Base-by-base conservation (phyloP, 257 asterid species). In the Salvia rosmarinus region DNA sequence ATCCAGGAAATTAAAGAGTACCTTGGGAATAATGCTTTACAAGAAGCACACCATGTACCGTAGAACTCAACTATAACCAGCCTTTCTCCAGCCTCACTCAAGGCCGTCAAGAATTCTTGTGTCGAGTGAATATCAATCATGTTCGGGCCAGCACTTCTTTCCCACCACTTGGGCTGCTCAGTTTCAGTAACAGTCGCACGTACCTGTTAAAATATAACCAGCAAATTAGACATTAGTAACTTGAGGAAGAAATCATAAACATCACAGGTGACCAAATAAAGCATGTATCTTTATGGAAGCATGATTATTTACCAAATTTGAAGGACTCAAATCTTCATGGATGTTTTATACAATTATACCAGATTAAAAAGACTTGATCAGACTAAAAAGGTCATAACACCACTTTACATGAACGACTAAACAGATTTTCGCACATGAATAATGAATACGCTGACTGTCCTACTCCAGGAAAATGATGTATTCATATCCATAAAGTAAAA, bases 1-100 rank as follows among this genome's bases (percentile, higher is more conserved):
- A 25, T 8, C 19, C 10, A 34, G 54, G 10, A 75, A 62, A 37
- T 23, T 32, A 51, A 65, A 54, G 68, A 70, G 40, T 78, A 91
- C 96, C 94, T 86, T 92, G 73, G 98, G 73, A 81, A 92, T 65
- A 92, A 73, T 64, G 96, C 98, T 75, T 89, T 84, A 70, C 96
- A 92, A 74, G 98, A 92, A 80, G 98, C 98, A 72, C 98, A 92
- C 98, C 98, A 92, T 58, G 98, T 89, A 43, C 91, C 98, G 64
- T 89, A 92, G 80, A 89, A 85, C 81, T 92, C 96, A 30, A 88
- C 98, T 68, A 92, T 82, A 71, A 90, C 98, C 52, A 92, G 83
- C 75, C 84, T 84, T 12, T 92, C 98, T 78, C 91, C 94, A 69
- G 96, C 98, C 79, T 88, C 77, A 66, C 90, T 88, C 77, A 92